Conservation (phyloP, 1,284 basidiomycete genomes). For the Peniophora sp. region DNA sequence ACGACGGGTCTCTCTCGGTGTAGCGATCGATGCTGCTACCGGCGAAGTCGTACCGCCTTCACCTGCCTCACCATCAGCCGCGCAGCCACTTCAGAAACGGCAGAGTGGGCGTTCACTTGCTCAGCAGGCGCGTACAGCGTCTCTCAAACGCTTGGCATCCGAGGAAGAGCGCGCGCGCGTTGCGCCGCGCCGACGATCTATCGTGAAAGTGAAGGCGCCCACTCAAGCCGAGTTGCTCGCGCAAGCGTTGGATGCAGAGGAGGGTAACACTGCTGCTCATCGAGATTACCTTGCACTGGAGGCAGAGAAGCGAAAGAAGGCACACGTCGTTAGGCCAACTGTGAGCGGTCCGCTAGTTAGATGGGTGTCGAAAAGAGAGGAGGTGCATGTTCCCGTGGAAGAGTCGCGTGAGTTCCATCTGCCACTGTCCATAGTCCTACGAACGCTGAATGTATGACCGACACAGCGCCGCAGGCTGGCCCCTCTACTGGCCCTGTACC, state of each 20-base stretch:
- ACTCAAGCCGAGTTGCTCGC: conserved; percentile 80
- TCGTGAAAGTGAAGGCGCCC: conserved; percentile 37
- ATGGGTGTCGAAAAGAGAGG: conserved; percentile 64
- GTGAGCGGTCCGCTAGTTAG: conserved; percentile 68
- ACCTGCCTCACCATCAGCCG: too few relatives aligned
- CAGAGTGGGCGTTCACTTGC: conserved; percentile 62
- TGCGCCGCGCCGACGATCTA: conserved; percentile 53
- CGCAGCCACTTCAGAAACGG: conserved; percentile 31
- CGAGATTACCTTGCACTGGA: conserved; percentile 70
- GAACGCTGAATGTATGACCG: too few relatives aligned
- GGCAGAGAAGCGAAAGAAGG: conserved; percentile 71
- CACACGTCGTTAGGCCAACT: conserved; percentile 49
- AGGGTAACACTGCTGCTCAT: conserved; percentile 75
- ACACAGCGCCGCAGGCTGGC: too few relatives aligned
- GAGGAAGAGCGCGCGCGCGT: conserved; percentile 40
- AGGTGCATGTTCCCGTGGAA: conserved; percentile 31
- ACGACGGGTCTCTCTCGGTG: conserved; percentile 47
- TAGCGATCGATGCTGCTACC: conserved; percentile 47
- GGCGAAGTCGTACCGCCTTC: conserved; percentile 35
- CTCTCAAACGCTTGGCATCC: conserved; percentile 48
- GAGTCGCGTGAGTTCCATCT: neutral
- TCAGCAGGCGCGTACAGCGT: conserved; percentile 55
- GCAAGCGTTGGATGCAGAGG: conserved; percentile 77
- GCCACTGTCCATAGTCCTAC: too few relatives aligned
- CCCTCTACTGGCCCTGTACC: neutral